Evolutionary conservation across 176 grass and related monocot species (phyloP).

Genomic region (Carex parvula): DNA sequence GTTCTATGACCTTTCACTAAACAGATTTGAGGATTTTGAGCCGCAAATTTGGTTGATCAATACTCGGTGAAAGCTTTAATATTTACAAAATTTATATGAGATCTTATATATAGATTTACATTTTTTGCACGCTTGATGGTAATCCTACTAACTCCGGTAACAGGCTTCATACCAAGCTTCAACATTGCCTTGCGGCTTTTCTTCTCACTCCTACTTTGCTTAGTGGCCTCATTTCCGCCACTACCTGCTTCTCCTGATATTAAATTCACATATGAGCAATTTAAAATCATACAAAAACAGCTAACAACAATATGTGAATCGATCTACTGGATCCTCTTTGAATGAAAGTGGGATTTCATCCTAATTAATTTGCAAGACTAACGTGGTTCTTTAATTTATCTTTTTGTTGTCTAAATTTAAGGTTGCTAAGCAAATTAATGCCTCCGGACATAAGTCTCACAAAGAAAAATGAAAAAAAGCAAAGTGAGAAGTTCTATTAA

Average conservation of each 20-base stretch:
- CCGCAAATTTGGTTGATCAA: neutral
- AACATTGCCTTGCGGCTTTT: slow-evolving; percentile 96
- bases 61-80: neutral
- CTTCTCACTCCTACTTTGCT: slow-evolving; percentile 84
- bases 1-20: neutral
- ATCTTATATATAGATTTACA: slow-evolving; percentile 26
- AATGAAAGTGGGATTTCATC: neutral
- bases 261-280: neutral
- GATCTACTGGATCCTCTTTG: neutral
- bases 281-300: neutral
- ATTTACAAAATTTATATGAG: neutral
- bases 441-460: no score
- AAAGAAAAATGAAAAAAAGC: neutral
- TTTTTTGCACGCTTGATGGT: slow-evolving; percentile 83
- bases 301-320: neutral
- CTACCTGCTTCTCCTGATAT: slow-evolving; percentile 47
- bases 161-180: slow-evolving; percentile 90
- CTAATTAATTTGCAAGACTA: neutral
- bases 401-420: neutral
- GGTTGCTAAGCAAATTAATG: neutral
- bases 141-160: slow-evolving; percentile 73
- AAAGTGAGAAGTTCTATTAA: neutral
- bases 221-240: slow-evolving; percentile 45
- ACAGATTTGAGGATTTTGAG: neutral
- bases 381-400: neutral